A percentile compares a stretch with the other conserved stretches of the same genome.
These are phyloP conservation scores for Macadamia integrifolia DNA, from an alignment of 164 flowering plant genomes.

Conservation along the genomic window DNA sequence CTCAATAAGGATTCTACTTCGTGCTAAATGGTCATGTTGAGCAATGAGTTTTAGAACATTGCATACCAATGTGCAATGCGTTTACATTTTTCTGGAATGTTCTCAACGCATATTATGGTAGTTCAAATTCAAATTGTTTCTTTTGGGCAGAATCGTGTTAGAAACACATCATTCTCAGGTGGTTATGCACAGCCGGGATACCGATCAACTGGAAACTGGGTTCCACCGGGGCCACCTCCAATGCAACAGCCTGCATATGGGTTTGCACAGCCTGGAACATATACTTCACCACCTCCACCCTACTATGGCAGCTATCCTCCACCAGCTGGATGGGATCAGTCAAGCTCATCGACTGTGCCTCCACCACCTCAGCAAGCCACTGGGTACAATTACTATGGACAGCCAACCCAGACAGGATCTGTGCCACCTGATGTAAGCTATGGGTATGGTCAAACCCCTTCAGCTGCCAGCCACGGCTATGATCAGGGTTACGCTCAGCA, in stretches of 20 bases:
- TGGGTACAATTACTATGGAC: constrained; percentile 32
- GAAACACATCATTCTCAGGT: constrained; percentile 18
- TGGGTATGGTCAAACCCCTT: constrained; percentile 25
- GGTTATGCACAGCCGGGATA: constrained; percentile 26
- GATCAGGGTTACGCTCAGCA: constrained; percentile 34
- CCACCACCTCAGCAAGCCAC: constrained; percentile 27
- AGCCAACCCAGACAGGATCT: constrained; percentile 25
- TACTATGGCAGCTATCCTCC: constrained; percentile 32
- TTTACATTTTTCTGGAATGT: too few relatives aligned
- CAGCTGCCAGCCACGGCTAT: constrained; percentile 19
- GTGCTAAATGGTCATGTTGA: too few relatives aligned
- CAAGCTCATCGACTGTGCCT: constrained; percentile 18
- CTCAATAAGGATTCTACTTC: too few relatives aligned
- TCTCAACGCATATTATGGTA: too few relatives aligned
- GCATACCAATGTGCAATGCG: too few relatives aligned
- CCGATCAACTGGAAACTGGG: constrained; percentile 28
- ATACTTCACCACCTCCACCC: constrained; percentile 22
- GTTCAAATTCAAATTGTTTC: neutral
- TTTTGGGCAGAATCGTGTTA: constrained; percentile 29
- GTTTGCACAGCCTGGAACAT: constrained; percentile 26
- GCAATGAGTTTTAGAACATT: too few relatives aligned
- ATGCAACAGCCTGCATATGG: constrained; percentile 34
- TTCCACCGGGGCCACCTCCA: constrained; percentile 25
- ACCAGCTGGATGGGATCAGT: constrained; percentile 34
- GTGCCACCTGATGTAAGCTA: constrained; percentile 24